Evolutionary conservation across 2,329 filamentous ascomycete genomes (phyloP).

Genomic region (Lachnellula hyalina): DNA sequence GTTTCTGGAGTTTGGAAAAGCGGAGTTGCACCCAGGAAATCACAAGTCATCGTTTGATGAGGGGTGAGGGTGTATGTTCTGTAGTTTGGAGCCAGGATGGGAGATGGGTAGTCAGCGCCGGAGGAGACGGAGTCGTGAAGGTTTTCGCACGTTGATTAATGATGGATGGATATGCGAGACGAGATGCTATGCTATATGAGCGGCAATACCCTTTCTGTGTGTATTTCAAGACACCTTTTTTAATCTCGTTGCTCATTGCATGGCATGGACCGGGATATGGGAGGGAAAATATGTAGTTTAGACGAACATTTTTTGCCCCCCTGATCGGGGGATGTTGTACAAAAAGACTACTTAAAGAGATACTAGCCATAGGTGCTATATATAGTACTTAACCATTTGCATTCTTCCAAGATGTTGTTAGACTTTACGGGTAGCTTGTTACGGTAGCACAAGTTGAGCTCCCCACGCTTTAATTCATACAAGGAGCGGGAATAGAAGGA

Average conservation of each 20-base stretch:
- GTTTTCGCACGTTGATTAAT: slow-evolving; percentile 60
- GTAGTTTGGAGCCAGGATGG: slow-evolving; percentile 97
- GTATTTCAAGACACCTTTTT: background rate
- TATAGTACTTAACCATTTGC: no score
- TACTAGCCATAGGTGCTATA: no score
- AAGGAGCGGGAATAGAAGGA: no score
- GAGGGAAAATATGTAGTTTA: background rate
- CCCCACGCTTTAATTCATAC: no score
- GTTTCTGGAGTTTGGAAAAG: slow-evolving; percentile 97
- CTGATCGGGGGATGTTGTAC: background rate
- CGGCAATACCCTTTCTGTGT: background rate
- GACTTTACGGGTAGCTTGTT: no score
- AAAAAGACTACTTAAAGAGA: background rate
- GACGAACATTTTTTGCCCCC: background rate
- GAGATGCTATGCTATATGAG: background rate
- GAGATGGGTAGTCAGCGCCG: slow-evolving; percentile 87
- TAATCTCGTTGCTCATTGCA: background rate
- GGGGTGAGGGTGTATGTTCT: slow-evolving; percentile 88
- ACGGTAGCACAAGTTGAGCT: no score
- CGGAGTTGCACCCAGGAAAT: slow-evolving; percentile 93
- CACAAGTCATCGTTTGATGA: slow-evolving; percentile 87
- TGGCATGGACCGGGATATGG: background rate
- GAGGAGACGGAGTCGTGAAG: slow-evolving; percentile 93
- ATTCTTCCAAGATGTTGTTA: no score
- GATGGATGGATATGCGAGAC: background rate